phyloP scores from a whole-genome alignment of 495 filamentous ascomycete genomes.

The Thermothielavioides terrestris region DNA sequence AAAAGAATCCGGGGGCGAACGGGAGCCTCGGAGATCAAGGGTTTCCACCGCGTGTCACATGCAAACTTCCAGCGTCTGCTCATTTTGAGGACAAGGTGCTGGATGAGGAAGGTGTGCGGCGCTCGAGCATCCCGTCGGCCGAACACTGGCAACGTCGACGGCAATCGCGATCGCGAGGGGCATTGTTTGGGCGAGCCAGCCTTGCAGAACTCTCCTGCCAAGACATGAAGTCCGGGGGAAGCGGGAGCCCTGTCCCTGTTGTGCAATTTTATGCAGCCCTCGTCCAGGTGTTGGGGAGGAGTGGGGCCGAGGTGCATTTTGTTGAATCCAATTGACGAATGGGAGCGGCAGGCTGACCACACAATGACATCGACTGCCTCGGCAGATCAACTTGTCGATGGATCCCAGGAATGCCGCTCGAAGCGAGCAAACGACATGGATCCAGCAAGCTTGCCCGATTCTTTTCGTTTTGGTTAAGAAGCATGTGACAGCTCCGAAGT shows the following conservation, averaged over 20 bases:
- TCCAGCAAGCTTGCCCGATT: background rate
- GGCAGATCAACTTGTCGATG: constrained; percentile 5
- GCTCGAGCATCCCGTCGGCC: too few species aligned
- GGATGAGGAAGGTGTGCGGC: background rate
- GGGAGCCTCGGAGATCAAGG: too few species aligned
- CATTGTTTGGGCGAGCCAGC: background rate
- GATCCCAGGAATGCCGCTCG: background rate
- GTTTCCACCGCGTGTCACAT: too few species aligned
- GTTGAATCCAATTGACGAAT: constrained; percentile 16
- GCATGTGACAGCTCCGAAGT: constrained; percentile 6
- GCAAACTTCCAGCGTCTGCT: background rate
- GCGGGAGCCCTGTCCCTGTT: constrained; percentile 6
- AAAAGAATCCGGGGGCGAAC: too few species aligned
- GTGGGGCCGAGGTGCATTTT: constrained; percentile 11
- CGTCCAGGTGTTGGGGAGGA: constrained; percentile 17
- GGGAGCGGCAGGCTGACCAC: background rate
- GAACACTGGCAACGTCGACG: too few species aligned
- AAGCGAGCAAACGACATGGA: background rate
- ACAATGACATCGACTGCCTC: constrained; percentile 3
- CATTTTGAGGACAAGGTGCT: background rate
- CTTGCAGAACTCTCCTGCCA: constrained; percentile 7
- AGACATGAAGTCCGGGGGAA: constrained; percentile 11
- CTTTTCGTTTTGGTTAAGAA: background rate
- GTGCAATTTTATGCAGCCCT: constrained; percentile 12
- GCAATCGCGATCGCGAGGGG: background rate